Conservation (phyloP, 73 alveolate species). For the Paramecium pentaurelia region DNA sequence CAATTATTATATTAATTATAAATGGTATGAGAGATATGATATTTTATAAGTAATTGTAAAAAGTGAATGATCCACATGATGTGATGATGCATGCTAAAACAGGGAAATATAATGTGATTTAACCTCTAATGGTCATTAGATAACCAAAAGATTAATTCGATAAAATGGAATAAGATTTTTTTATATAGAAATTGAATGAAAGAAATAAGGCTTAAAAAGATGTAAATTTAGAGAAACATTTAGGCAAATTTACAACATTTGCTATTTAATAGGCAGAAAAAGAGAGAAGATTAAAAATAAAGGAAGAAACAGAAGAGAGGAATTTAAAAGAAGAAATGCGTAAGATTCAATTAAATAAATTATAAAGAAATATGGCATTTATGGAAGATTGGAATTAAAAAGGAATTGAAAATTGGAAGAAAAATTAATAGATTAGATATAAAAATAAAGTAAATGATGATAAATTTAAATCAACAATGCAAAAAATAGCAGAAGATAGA, state of each 20-base stretch:
- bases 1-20: constrained; percentile 74
- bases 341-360: constrained; percentile 85
- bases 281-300: constrained; percentile 74
- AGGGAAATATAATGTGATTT: constrained; percentile 72
- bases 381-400: constrained; percentile 96
- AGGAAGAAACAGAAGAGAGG: constrained; percentile 76
- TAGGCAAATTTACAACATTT: constrained; percentile 85
- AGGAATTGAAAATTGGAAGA: constrained; percentile 97
- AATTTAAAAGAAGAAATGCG: constrained; percentile 86
- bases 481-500: constrained; percentile 75
- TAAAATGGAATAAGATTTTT: constrained; percentile 66
- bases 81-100: constrained; percentile 70
- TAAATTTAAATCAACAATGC: constrained; percentile 85
- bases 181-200: constrained; percentile 71
- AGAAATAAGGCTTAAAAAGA: constrained; percentile 87
- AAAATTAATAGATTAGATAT: constrained; percentile 85
- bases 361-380: constrained; percentile 95
- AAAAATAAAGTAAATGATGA: constrained; percentile 89
- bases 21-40: constrained; percentile 55
- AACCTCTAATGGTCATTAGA: constrained; percentile 73
- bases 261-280: constrained; percentile 71
- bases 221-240: constrained; percentile 81
- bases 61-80: constrained; percentile 81
- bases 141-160: constrained; percentile 74
- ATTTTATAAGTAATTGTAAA: constrained; percentile 59